A percentile compares a stretch with the other conserved stretches of the same genome.
Conservation (phyloP, 208 protist genomes). For the Leishmania tropica region DNA sequence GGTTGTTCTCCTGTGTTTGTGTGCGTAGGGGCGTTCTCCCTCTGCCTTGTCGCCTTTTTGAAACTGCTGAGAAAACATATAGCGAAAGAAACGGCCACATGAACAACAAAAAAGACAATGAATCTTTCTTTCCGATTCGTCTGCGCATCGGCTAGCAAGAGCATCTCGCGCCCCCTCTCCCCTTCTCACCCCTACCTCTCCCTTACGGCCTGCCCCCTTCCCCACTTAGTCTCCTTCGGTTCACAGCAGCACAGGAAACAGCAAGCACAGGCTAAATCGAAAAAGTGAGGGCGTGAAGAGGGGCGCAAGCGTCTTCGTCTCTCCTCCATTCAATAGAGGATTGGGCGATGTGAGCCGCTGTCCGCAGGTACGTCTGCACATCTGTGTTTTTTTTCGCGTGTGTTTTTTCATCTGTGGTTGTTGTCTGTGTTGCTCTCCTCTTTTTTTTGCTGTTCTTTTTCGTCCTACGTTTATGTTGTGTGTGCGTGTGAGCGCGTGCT, state of each 20-base stretch:
- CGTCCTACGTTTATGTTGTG: not conserved
- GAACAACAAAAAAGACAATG: not conserved
- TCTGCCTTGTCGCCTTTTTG: not conserved
- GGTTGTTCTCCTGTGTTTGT: too few species aligned
- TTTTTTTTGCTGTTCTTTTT: conserved; percentile 13
- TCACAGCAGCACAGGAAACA: not conserved
- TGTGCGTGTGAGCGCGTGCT: not conserved
- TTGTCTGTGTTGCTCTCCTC: not conserved
- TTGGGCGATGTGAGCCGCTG: not conserved
- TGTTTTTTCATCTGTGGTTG: not conserved
- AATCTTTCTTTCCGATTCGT: not conserved
- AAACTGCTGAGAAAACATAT: not conserved
- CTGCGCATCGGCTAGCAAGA: not conserved
- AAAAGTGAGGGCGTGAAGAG: not conserved
- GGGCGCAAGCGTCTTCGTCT: not conserved
- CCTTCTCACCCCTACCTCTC: not conserved
- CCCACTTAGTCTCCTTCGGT: not conserved
- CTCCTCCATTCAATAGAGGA: not conserved
- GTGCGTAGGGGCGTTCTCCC: too few species aligned
- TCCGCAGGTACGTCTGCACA: not conserved
- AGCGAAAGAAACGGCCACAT: not conserved
- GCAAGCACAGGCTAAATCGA: not conserved
- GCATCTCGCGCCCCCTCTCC: not conserved
- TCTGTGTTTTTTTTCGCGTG: not conserved
- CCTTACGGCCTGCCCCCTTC: not conserved